phyloP scores from a whole-genome alignment of 106 monocot genomes.

The Gastrodia elata region DNA sequence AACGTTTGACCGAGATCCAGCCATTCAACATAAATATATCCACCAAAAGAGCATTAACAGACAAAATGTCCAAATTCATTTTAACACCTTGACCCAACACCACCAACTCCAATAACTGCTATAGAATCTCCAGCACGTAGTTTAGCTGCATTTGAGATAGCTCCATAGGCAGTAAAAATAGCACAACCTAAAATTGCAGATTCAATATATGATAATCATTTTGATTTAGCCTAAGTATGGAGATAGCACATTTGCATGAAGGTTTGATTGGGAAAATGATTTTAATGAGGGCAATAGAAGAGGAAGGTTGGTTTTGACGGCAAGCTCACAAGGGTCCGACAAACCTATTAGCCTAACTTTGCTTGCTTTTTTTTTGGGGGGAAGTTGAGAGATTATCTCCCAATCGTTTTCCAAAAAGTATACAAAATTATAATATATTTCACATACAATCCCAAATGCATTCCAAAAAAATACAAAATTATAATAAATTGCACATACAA shows the following conservation, averaged over 20 bases:
- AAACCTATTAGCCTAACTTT: too few species aligned
- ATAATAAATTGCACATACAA: too few species aligned
- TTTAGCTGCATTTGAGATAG: conserved; percentile 86
- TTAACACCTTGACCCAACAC: conserved; percentile 86
- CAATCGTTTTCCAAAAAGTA: too few species aligned
- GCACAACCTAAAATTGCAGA: conserved; percentile 96
- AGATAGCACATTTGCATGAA: conserved; percentile 84
- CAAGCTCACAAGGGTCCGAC: neutral
- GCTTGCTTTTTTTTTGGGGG: too few species aligned
- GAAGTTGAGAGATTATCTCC: too few species aligned
- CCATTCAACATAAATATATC: too few species aligned
- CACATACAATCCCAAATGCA: neutral
- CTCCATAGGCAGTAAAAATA: conserved; percentile 96
- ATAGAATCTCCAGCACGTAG: conserved; percentile 89
- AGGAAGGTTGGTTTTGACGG: neutral
- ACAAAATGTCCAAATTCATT: conserved; percentile 3
- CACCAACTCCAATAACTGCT: conserved; percentile 94
- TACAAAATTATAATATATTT: too few species aligned
- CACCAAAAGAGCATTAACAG: neutral
- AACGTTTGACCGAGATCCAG: too few species aligned
- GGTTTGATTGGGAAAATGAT: conserved; percentile 94
- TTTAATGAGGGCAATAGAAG: conserved; percentile 12
- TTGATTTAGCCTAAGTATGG: too few species aligned
- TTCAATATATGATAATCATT: conserved; percentile 74
- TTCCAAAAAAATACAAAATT: neutral